Base-by-base conservation (phyloP, 805 yeast genomes). In the Barnettozyma pratensis region DNA sequence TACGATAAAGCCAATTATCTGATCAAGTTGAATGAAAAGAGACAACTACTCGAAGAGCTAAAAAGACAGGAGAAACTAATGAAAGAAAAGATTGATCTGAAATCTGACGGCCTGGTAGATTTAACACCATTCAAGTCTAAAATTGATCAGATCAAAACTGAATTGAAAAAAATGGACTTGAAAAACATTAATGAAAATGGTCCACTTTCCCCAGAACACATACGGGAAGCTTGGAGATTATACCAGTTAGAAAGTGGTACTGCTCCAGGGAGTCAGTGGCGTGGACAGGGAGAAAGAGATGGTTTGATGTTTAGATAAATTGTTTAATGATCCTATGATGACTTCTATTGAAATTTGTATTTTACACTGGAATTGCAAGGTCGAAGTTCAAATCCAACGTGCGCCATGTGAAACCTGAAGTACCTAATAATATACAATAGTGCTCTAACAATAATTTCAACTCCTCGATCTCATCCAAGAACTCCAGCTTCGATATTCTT, bases 221-320 rank as follows among this genome's bases (percentile, higher is more conserved):
- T 91, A 30, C 68, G 95, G 44, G 96, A 89, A 58, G 97, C 97
- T 1, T 87, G 95, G 92, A 72, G 95, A 56, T 64, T 85, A 42
- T 85, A 83, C 55, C 80, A 79, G 54, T 54, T 75, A 39, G 96
- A 90, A 58, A 79, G 76, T 45, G 81, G 84, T 32, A 76, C 81
- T 4, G 75, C 81, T 1, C 80, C 86, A 6, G 70, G 72, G 8
- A 76, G 83, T 2, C 79, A 80, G 46, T 85, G 91, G 88, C 72
- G 91, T 49, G 65, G 74, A 7, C 87, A 85, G 60, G 88, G 88
- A 11, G 86, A 78, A 42, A 79, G 83, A 3, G 85, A 82, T 57
- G 92, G 92, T 0, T 63, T 75, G 63, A 65, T 86, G 74, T 87
- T 86, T 56, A 70, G 92, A 56, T 85, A 59, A 50, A 11, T 19